Evolutionary conservation across 495 filamentous ascomycete species (phyloP).

Genomic region (Chlorociboria aeruginascens): DNA sequence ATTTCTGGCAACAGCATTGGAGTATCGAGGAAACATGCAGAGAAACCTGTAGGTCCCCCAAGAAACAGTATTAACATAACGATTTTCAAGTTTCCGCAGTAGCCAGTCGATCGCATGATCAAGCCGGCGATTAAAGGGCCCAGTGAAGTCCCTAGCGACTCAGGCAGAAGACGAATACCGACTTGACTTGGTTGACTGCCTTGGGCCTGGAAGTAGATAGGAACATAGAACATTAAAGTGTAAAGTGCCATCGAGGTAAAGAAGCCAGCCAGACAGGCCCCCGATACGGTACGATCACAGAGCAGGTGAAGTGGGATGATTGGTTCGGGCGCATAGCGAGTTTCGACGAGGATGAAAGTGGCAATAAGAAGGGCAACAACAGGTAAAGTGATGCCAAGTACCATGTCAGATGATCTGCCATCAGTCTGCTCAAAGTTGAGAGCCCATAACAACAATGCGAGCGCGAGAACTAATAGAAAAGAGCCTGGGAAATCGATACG

Average conservation of each 20-base stretch:
- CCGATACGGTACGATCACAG: conserved; percentile 52
- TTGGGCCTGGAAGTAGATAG: conserved; percentile 67
- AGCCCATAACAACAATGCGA: conserved; percentile 62
- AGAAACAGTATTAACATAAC: conserved; percentile 35
- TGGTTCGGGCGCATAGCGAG: conserved; percentile 52
- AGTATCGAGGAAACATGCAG: conserved; percentile 41
- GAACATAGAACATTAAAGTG: conserved; percentile 58
- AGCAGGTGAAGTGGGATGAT: conserved; percentile 70
- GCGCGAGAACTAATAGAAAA: conserved; percentile 43
- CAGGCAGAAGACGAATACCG: conserved; percentile 56
- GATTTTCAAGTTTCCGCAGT: conserved; percentile 48
- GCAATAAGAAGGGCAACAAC: conserved; percentile 48
- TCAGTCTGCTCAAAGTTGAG: conserved; percentile 73
- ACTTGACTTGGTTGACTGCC: conserved; percentile 57
- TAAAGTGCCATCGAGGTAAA: conserved; percentile 44
- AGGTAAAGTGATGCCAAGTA: conserved; percentile 55
- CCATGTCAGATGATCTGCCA: conserved; percentile 64
- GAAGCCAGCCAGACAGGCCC: conserved; percentile 65
- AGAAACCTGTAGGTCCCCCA: conserved; percentile 33
- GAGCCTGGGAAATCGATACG: conserved; percentile 75
- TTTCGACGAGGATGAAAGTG: conserved; percentile 51
- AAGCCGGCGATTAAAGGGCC: conserved; percentile 56
- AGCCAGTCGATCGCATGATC: conserved; percentile 63
- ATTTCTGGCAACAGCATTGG: conserved; percentile 51
- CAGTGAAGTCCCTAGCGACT: conserved; percentile 50